Conservation (phyloP, 1,284 basidiomycete genomes). For the Omphalotus olearius region DNA sequence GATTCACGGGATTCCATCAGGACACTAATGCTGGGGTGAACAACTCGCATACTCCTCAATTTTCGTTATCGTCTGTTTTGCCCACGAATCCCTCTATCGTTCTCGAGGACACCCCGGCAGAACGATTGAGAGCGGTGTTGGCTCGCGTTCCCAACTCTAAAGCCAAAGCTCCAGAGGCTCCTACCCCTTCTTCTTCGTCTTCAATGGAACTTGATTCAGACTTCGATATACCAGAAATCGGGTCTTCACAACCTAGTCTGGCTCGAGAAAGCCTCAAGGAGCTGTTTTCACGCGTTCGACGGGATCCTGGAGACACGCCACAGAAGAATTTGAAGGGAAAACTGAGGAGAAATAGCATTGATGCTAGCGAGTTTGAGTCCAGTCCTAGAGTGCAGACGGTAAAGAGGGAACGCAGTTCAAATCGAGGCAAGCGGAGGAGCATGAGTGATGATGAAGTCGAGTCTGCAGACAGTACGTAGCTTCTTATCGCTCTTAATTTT, state of each 20-base stretch:
- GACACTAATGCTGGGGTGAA: conserved; percentile 39
- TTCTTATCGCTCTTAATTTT: conserved; percentile 13
- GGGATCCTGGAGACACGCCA: conserved; percentile 60
- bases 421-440: conserved; percentile 51
- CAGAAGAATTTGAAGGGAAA: conserved; percentile 31
- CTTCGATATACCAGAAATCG: conserved; percentile 43
- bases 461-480: conserved; percentile 44
- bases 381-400: conserved; percentile 42
- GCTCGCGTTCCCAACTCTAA: conserved; percentile 32
- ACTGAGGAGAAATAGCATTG: conserved; percentile 49
- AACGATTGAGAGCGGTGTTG: conserved; percentile 49
- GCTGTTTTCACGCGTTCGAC: conserved; percentile 58
- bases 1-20: conserved; percentile 32
- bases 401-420: conserved; percentile 35
- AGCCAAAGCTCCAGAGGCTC: conserved; percentile 28
- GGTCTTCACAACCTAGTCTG: conserved; percentile 39
- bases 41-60: conserved; percentile 45
- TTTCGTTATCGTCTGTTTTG: conserved; percentile 26
- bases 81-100: not conserved
- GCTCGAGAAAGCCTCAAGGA: conserved; percentile 56
- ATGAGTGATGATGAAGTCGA: conserved; percentile 68
- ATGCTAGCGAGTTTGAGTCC: conserved; percentile 55
- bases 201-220: conserved; percentile 52
- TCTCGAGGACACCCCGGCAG: conserved; percentile 40
- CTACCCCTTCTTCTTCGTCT: conserved; percentile 29